A percentile compares a stretch with the other conserved stretches of the same genome.
Evolutionary conservation across 2,329 filamentous ascomycete species (phyloP).

Genomic region (Pseudogymnoascus sp.): DNA sequence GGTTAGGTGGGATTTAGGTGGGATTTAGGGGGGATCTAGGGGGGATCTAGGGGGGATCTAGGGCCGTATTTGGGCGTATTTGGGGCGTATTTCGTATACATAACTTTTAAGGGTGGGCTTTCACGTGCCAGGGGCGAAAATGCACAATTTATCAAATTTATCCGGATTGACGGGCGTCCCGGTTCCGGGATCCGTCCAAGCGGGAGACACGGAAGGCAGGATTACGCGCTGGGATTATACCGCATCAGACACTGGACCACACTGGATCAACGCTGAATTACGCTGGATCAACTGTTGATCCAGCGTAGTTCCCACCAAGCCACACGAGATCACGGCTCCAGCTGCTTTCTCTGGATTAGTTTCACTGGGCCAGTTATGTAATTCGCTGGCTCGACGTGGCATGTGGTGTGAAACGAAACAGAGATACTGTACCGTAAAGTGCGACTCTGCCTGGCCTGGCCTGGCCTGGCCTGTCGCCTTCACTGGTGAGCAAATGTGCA

Average conservation of each 20-base stretch:
- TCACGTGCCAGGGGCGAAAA: conserved; percentile 9
- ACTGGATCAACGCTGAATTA: background rate
- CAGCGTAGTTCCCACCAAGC: background rate
- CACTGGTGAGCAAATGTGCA: too few relatives aligned
- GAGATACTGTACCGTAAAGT: too few relatives aligned
- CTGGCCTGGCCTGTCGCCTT: too few relatives aligned
- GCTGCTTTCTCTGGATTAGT: background rate
- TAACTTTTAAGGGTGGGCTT: background rate
- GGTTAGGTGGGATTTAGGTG: too few relatives aligned
- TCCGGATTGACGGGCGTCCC: background rate
- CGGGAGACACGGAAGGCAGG: too few relatives aligned
- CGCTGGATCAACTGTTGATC: background rate
- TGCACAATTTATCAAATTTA: background rate
- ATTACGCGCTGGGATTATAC: too few relatives aligned
- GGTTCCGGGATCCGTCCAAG: background rate
- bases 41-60: background rate
- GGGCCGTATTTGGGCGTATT: background rate
- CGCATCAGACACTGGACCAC: too few relatives aligned
- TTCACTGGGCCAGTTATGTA: background rate
- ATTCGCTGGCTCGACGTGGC: background rate
- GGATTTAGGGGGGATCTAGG: background rate
- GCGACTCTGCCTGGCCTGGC: too few relatives aligned
- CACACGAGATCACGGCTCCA: background rate
- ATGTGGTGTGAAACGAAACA: background rate
- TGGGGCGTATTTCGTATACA: background rate